These are phyloP conservation scores for Microcos paniculata DNA, from an alignment of 345 rosid species.

Conservation along the genomic window DNA sequence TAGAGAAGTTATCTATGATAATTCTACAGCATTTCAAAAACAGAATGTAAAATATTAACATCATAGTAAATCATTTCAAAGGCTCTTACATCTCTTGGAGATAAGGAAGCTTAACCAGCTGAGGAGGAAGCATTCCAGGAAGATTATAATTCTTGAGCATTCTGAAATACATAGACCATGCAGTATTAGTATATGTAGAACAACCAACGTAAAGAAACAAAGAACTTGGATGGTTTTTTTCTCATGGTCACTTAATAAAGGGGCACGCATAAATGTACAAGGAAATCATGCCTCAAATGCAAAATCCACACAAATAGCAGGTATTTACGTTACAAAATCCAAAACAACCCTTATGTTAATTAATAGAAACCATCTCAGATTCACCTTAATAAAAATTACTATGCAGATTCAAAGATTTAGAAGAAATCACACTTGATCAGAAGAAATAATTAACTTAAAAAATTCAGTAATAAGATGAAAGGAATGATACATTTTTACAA, in stretches of 20 bases:
- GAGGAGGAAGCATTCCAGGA: conserved; percentile 59
- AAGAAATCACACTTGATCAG: neutral
- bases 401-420: neutral
- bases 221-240: neutral
- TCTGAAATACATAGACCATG: conserved; percentile 32
- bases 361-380: neutral
- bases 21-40: neutral
- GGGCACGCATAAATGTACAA: neutral
- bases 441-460: conserved; percentile 10
- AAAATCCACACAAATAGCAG: neutral
- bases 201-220: conserved; percentile 7
- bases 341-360: neutral
- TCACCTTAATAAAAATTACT: neutral
- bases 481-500: conserved; percentile 46
- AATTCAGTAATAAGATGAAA: conserved; percentile 7
- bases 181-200: conserved; percentile 6
- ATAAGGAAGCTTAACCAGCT: conserved; percentile 46
- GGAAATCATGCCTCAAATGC: conserved; percentile 4
- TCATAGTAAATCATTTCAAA: neutral
- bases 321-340: neutral
- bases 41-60: neutral
- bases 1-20: neutral
- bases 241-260: neutral
- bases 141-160: conserved; percentile 48
- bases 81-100: conserved; percentile 49